Evolutionary conservation across 2,329 filamentous ascomycete species (phyloP), one percentile per base, ranked within the genome.

Genomic region (Basipetospora chlamydospora): DNA sequence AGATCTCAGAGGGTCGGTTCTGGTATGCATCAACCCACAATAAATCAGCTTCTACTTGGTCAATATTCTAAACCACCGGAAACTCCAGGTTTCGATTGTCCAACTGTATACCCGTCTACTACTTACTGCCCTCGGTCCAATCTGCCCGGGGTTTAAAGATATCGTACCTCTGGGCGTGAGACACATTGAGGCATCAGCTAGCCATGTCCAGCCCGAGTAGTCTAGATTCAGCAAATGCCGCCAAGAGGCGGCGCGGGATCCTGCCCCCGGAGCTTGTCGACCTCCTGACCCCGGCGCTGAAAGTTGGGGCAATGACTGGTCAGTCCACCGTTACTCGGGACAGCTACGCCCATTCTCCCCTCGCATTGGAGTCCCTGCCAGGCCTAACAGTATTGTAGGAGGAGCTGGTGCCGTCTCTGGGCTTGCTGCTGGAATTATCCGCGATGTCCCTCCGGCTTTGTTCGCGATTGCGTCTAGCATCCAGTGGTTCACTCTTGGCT

Each of bases 401-500:
- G 57, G 61, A 17, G 61, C 67, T 32, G 81, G 81, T 22, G 53
- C 78, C 18, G 52, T 81, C 21, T 63, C 73, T 36, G 80, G 80
- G 25, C 77, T 80, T 35, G 70, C 78, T 34, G 68, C 70, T 25
- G 86, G 84, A 20, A 78, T 92, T 32, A 55, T 87, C 33, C 70
- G 75, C 40, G 78, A 79, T 13, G 66, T 63, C 16, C 72, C 70
- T 11, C 77, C 82, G 4, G 66, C 74, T 3, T 57, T 88, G 6
- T 88, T 85, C 57, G 78, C 83, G 1, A 46, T 79, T 10, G 68
- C 77, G 26, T 77, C 79, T 16, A 80, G 83, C 13, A 63, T 83
- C 28, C 85, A 93, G 58, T 94, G 83, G 73, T 84, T 84, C 55
- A 67, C 73, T 28, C 67, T 92, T 26, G 84, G 84, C 25, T 73